A percentile compares a stretch with the other conserved stretches of the same genome.
Evolutionary conservation across 169 alveolate species (phyloP).

Genomic region (Plasmodium fragile): DNA sequence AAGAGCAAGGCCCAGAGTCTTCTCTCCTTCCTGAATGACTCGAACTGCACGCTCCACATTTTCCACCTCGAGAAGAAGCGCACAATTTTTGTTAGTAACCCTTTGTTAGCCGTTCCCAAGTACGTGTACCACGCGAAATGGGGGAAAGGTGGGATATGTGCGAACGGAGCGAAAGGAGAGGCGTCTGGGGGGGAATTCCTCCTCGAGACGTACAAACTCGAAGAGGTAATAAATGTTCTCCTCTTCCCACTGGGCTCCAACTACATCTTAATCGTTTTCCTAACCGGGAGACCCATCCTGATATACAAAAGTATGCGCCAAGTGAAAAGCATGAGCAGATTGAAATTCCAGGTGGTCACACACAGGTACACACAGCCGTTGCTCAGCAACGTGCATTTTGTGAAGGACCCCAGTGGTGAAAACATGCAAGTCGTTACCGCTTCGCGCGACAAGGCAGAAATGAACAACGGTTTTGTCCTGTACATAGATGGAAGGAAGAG

Average conservation of each 20-base stretch:
- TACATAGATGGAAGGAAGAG: background rate
- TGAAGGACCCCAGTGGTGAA: background rate
- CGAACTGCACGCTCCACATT: conserved; percentile 5
- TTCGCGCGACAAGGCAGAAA: background rate
- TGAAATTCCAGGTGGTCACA: conserved; percentile 32
- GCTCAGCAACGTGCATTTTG: conserved; percentile 22
- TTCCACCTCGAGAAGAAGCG: background rate
- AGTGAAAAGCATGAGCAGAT: background rate
- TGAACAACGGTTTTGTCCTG: conserved; percentile 17
- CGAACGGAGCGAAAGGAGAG: background rate
- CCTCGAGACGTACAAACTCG: conserved; percentile 7
- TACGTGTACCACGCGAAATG: conserved; percentile 5
- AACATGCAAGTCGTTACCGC: background rate
- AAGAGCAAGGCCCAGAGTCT: background rate
- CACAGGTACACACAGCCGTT: conserved; percentile 31
- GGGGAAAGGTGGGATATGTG: background rate
- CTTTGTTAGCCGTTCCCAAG: conserved; percentile 20
- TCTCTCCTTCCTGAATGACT: background rate
- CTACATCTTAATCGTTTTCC: conserved; percentile 35
- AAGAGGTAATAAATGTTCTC: conserved; percentile 33
- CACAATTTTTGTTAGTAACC: conserved; percentile 17
- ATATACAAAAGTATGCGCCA: conserved; percentile 23
- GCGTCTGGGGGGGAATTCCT: background rate
- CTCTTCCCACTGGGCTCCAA: conserved; percentile 28
- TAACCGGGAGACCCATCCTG: conserved; percentile 63